phyloP scores from a whole-genome alignment of 1,139 yeast species.

The Protomyces arabidopsidicola region DNA sequence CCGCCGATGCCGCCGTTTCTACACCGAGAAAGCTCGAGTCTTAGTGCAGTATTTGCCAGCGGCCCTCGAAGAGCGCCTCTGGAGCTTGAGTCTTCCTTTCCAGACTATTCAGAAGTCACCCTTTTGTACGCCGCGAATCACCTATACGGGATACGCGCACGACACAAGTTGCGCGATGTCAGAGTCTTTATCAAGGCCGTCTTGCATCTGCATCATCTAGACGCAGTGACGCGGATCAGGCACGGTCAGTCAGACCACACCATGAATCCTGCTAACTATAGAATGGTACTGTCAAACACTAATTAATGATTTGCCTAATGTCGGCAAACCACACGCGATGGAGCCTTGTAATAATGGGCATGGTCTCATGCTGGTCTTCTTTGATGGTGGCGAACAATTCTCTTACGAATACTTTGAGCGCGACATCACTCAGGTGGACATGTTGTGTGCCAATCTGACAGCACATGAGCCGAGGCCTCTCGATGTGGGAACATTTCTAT shows the following conservation, averaged over 20 bases:
- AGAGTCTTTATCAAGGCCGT: constrained; percentile 5
- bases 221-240: constrained; percentile 6
- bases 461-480: not conserved
- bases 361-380: constrained; percentile 16
- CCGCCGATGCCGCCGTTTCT: no score
- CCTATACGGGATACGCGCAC: not conserved
- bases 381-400: constrained; percentile 10
- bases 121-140: constrained; percentile 8
- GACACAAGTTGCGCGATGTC: not conserved
- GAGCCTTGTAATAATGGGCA: constrained; percentile 17
- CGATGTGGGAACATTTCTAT: constrained; percentile 8
- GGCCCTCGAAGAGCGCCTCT: no score
- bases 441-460: not conserved
- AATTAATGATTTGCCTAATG: not conserved
- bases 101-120: not conserved
- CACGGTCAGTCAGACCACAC: not conserved
- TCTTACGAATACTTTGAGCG: constrained; percentile 5
- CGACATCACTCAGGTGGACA: not conserved
- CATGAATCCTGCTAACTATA: not conserved
- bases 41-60: no score
- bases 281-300: constrained; percentile 20
- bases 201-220: constrained; percentile 2
- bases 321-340: constrained; percentile 12
- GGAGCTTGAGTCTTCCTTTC: not conserved
- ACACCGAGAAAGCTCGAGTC: no score